Percentiles rank a stretch among this genome's conserved stretches.
These are phyloP conservation scores for Pestalotiopsis sp. DNA, from an alignment of 2,329 filamentous ascomycete genomes.

Conservation along the genomic window DNA sequence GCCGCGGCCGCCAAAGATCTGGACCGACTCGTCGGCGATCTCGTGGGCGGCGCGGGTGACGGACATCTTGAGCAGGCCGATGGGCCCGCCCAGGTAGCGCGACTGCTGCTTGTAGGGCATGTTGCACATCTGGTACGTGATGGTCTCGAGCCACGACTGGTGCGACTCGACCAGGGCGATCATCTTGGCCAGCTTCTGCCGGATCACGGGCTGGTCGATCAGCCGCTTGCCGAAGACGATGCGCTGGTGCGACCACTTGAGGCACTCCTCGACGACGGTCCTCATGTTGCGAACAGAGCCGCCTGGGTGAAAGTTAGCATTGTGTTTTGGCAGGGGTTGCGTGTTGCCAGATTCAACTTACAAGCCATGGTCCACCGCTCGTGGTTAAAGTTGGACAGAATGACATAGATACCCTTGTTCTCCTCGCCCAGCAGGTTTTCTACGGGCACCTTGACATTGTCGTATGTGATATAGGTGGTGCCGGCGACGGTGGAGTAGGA, in stretches of 20 bases:
- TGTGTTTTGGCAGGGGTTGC: neutral
- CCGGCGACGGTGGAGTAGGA: conserved; percentile 79
- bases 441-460: conserved; percentile 83
- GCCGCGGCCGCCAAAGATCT: conserved; percentile 83
- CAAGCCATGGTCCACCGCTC: conserved; percentile 78
- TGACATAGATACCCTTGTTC: conserved; percentile 83
- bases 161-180: conserved; percentile 80
- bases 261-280: conserved; percentile 64
- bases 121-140: conserved; percentile 86
- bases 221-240: conserved; percentile 82
- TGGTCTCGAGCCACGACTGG: conserved; percentile 82
- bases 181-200: conserved; percentile 87
- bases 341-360: conserved; percentile 32
- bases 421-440: conserved; percentile 79
- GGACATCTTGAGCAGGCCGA: conserved; percentile 80
- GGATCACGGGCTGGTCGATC: conserved; percentile 81
- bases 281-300: conserved; percentile 37
- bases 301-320: conserved; percentile 12
- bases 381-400: conserved; percentile 88
- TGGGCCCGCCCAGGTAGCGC: conserved; percentile 75
- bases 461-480: conserved; percentile 79
- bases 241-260: conserved; percentile 88
- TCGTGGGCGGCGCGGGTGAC: conserved; percentile 77
- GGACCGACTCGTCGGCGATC: conserved; percentile 79
- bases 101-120: conserved; percentile 80